Conservation (phyloP, 2,329 filamentous ascomycete species). For the Cladosporium sp. region DNA sequence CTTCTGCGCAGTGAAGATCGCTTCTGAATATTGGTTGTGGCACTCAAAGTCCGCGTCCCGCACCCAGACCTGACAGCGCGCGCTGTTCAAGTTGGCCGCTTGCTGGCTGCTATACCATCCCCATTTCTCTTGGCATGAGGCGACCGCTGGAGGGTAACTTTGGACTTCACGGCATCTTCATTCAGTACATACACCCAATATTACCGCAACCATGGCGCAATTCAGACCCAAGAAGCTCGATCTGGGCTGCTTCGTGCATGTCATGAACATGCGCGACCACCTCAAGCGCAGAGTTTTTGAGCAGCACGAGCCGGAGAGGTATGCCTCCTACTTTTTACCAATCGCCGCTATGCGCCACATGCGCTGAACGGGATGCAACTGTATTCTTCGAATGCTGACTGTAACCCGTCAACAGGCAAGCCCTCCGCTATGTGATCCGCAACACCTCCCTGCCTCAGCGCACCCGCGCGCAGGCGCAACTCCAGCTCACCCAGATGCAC, state of each 20-base stretch:
- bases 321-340: constrained; percentile 24
- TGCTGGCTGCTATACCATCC: too few relatives aligned
- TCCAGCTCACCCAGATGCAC: constrained; percentile 93
- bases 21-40: too few relatives aligned
- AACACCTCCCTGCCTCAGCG: constrained; percentile 81
- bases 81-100: too few relatives aligned
- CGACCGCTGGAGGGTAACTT: constrained; percentile 9
- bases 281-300: constrained; percentile 93
- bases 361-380: too few relatives aligned
- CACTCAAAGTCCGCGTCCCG: too few relatives aligned
- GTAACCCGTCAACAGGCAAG: constrained; percentile 60
- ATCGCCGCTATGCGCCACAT: background rate
- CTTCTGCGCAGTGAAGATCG: too few relatives aligned
- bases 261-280: constrained; percentile 84
- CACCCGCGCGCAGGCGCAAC: constrained; percentile 83
- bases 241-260: constrained; percentile 80
- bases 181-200: background rate
- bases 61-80: too few relatives aligned
- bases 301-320: constrained; percentile 84
- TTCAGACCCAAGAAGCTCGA: constrained; percentile 90
- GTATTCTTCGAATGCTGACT: background rate
- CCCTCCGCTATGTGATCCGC: constrained; percentile 73
- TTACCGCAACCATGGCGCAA: constrained; percentile 44
- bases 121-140: background rate
- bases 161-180: constrained; percentile 6